These are phyloP conservation scores for Naegleria lovaniensis DNA, from an alignment of 208 protist genomes.

Conservation along the genomic window DNA sequence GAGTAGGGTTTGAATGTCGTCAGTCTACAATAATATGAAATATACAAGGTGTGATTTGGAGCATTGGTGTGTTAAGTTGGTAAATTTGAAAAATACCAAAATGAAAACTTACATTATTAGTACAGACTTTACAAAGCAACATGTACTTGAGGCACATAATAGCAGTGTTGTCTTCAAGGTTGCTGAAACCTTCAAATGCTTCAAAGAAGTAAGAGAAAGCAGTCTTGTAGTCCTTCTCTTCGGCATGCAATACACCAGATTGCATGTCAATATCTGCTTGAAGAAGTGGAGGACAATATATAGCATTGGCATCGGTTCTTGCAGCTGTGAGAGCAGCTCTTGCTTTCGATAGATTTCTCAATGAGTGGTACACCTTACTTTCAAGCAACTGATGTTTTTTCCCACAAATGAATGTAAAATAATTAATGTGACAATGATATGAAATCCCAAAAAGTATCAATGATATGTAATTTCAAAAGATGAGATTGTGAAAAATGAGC, in stretches of 20 bases:
- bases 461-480: too few species aligned
- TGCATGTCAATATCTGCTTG: conserved; percentile 96
- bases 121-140: conserved; percentile 92
- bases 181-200: conserved; percentile 92
- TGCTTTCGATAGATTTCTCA: conserved; percentile 82
- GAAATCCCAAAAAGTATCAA: too few species aligned
- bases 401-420: background rate
- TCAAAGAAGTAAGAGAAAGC: conserved; percentile 98
- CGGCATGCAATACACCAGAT: conserved; percentile 88
- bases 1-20: conserved; percentile 67
- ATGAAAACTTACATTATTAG: conserved; percentile 39
- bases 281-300: conserved; percentile 94
- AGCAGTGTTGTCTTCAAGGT: conserved; percentile 68
- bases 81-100: conserved; percentile 37
- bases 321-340: conserved; percentile 89
- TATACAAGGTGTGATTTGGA: too few species aligned
- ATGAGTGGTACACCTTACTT: conserved; percentile 81
- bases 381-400: conserved; percentile 78
- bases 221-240: conserved; percentile 96
- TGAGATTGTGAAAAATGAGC: too few species aligned
- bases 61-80: too few species aligned
- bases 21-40: too few species aligned
- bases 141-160: conserved; percentile 91
- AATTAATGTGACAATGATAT: too few species aligned
- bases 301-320: conserved; percentile 92